Percentiles rank a stretch among this genome's conserved stretches.
These are phyloP conservation scores for Boletus hoseneyae DNA, from an alignment of 1,284 basidiomycete genomes.

Conservation along the genomic window DNA sequence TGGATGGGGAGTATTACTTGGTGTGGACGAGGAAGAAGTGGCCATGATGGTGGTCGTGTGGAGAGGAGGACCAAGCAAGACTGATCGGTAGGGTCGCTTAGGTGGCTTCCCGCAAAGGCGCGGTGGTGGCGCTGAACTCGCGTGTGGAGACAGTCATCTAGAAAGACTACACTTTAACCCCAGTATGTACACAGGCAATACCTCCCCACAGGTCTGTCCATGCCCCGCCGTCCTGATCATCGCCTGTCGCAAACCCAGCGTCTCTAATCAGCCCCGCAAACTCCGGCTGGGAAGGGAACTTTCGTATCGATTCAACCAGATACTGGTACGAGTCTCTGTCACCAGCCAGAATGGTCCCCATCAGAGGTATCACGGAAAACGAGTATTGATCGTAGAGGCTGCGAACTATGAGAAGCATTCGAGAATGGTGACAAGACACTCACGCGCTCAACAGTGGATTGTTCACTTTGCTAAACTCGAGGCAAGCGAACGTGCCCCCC, in stretches of 20 bases:
- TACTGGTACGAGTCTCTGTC: conserved; percentile 97
- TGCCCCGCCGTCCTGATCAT: conserved; percentile 80
- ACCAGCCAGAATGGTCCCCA: conserved; percentile 94
- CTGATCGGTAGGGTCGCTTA: conserved; percentile 8
- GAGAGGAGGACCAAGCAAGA: conserved; percentile 13
- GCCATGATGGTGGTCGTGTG: conserved; percentile 34
- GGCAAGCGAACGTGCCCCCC: conserved; percentile 92
- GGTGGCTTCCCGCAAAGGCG: conserved; percentile 21
- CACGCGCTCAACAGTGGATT: conserved; percentile 87
- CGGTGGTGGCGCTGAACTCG: conserved; percentile 29
- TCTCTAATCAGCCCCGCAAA: conserved; percentile 90
- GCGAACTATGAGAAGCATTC: conserved; percentile 15
- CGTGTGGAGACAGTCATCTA: conserved; percentile 29
- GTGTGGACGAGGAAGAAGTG: conserved; percentile 17
- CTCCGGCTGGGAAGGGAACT: conserved; percentile 87
- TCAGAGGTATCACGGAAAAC: conserved; percentile 91
- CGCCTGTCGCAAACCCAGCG: conserved; percentile 80
- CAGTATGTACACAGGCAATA: conserved; percentile 82
- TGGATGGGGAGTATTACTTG: conserved; percentile 21
- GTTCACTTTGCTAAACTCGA: conserved; percentile 95
- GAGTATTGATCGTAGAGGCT: conserved; percentile 96
- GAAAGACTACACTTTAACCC: conserved; percentile 69
- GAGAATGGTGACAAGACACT: conserved; percentile 33
- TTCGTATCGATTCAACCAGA: conserved; percentile 95
- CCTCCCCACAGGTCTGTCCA: conserved; percentile 88